Percentiles rank a stretch among this genome's conserved stretches.
Evolutionary conservation across 2,329 filamentous ascomycete genomes (phyloP).

Genomic region (Aspergillus tanneri): DNA sequence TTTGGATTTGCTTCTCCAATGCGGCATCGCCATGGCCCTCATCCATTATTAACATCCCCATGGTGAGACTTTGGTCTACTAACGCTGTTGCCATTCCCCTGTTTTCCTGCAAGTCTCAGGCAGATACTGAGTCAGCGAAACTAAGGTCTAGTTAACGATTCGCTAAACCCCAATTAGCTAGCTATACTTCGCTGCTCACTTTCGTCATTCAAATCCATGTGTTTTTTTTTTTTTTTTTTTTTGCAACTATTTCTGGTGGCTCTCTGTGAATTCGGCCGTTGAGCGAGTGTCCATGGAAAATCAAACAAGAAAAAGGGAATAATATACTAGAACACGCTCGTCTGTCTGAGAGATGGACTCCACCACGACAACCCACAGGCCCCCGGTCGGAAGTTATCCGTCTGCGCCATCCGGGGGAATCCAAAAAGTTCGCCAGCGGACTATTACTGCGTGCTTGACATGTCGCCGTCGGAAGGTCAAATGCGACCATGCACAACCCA

Average conservation of each 20-base stretch:
- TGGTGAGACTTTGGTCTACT: no score
- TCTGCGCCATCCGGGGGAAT: neutral
- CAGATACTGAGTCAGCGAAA: neutral
- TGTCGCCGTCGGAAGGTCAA: conserved; percentile 14
- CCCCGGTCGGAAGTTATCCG: neutral
- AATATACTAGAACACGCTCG: no score
- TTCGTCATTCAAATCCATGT: neutral
- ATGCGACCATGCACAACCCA: conserved; percentile 5
- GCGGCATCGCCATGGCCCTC: no score
- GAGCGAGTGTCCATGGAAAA: neutral
- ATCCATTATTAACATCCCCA: no score
- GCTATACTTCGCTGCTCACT: no score
- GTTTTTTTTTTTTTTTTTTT: neutral
- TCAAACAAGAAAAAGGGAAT: neutral
- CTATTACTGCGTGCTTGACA: conserved; percentile 4
- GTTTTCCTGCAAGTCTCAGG: neutral
- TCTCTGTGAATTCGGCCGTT: neutral
- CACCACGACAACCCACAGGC: neutral
- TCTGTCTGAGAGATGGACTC: neutral
- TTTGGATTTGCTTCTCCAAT: no score
- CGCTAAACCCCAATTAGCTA: neutral
- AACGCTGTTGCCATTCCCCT: no score
- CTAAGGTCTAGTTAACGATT: neutral
- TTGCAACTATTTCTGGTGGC: no score
- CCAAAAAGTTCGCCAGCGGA: conserved; percentile 2